Evolutionary conservation across 495 filamentous ascomycete species (phyloP).

Genomic region (Aspergillus bridgeri): DNA sequence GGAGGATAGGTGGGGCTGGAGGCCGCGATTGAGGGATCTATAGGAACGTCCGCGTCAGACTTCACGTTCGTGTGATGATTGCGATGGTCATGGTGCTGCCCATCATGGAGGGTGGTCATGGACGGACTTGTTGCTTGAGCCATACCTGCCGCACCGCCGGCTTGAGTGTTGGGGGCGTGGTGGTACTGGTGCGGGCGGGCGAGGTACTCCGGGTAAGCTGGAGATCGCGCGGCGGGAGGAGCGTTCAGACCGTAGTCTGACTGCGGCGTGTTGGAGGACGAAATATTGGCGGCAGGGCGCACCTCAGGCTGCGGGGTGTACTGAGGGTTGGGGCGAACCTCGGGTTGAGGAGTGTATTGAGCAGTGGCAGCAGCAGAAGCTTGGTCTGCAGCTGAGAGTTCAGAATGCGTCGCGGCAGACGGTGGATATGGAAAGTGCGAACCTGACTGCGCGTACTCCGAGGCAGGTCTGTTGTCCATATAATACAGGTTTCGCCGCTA

Average conservation of each 20-base stretch:
- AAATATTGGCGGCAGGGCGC: slow-evolving; percentile 59
- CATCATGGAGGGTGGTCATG: slow-evolving; percentile 72
- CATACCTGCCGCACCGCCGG: slow-evolving; percentile 83
- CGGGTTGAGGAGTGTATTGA: slow-evolving; percentile 48
- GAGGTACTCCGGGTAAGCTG: slow-evolving; percentile 77
- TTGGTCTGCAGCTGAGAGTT: slow-evolving; percentile 80
- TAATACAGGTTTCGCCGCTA: slow-evolving; percentile 30
- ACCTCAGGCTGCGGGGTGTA: slow-evolving; percentile 71
- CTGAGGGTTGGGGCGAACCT: slow-evolving; percentile 44
- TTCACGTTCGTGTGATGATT: slow-evolving; percentile 61
- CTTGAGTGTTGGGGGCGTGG: slow-evolving; percentile 70
- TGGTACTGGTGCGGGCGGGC: slow-evolving; percentile 55
- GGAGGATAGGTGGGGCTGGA: slow-evolving; percentile 87
- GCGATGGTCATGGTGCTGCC: slow-evolving; percentile 62
- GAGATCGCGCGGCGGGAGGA: slow-evolving; percentile 72
- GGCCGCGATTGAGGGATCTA: slow-evolving; percentile 97
- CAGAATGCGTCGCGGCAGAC: slow-evolving; percentile 69
- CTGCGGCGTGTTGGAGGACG: slow-evolving; percentile 76
- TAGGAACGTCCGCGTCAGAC: slow-evolving; percentile 94
- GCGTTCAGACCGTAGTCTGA: slow-evolving; percentile 85
- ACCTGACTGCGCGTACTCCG: slow-evolving; percentile 98
- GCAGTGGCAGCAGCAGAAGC: slow-evolving; percentile 68
- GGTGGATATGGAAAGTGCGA: slow-evolving; percentile 81
- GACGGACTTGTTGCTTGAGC: slow-evolving; percentile 98
- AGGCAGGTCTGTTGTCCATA: slow-evolving; percentile 84